These are phyloP conservation scores for Fonsecaea nubica DNA, from an alignment of 2,329 filamentous ascomycete species.

Conservation along the genomic window DNA sequence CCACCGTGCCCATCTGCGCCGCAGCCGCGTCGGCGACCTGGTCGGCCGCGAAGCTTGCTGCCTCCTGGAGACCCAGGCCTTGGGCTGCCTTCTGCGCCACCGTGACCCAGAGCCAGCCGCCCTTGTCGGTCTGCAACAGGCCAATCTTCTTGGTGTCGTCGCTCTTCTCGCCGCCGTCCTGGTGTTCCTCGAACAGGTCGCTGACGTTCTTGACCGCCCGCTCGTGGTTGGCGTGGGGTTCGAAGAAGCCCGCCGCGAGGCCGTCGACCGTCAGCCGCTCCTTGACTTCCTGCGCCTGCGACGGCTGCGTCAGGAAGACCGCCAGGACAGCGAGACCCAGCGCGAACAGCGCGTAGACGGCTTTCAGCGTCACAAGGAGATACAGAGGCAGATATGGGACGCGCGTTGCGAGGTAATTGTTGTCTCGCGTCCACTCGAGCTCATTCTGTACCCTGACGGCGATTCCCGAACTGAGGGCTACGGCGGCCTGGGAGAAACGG, in stretches of 20 bases:
- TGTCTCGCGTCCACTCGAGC: slow-evolving; percentile 28
- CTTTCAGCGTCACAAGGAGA: slow-evolving; percentile 35
- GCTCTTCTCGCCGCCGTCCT: slow-evolving; percentile 8
- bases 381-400: slow-evolving; percentile 32
- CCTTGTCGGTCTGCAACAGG: slow-evolving; percentile 29
- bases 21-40: slow-evolving; percentile 7
- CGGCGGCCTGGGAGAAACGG: slow-evolving; percentile 32
- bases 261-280: slow-evolving; percentile 37
- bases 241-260: slow-evolving; percentile 35
- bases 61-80: slow-evolving; percentile 3
- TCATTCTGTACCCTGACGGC: slow-evolving; percentile 22
- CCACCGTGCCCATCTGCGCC: not conserved
- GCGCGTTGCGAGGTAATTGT: slow-evolving; percentile 33
- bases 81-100: not conserved
- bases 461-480: slow-evolving; percentile 35
- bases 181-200: slow-evolving; percentile 31
- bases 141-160: slow-evolving; percentile 34
- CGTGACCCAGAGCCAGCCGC: slow-evolving; percentile 32
- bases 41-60: not conserved
- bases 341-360: slow-evolving; percentile 33
- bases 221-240: slow-evolving; percentile 25
- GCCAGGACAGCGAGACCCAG: slow-evolving; percentile 32
- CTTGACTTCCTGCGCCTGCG: slow-evolving; percentile 33
- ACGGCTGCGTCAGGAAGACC: slow-evolving; percentile 24
- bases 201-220: slow-evolving; percentile 25